phyloP scores from a whole-genome alignment of 768 basidiomycete genomes.

The Panus rudis region DNA sequence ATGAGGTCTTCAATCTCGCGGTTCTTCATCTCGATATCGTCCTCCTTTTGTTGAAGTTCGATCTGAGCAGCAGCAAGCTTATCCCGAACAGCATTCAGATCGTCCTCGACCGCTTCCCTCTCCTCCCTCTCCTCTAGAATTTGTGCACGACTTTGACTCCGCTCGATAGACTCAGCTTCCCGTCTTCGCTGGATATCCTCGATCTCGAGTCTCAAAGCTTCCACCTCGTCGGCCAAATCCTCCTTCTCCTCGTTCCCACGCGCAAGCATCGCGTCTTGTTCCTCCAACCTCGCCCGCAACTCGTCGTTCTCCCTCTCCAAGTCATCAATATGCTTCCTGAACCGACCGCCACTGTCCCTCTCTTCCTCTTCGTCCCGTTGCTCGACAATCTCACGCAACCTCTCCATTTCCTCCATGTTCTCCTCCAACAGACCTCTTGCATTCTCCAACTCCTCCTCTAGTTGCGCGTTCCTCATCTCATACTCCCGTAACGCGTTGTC shows the following conservation, averaged over 20 bases:
- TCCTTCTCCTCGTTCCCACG: slow-evolving; percentile 67
- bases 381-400: slow-evolving; percentile 64
- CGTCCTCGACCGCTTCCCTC: slow-evolving; percentile 73
- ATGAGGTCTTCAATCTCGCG: slow-evolving; percentile 76
- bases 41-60: slow-evolving; percentile 80
- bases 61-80: slow-evolving; percentile 75
- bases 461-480: slow-evolving; percentile 56
- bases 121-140: slow-evolving; percentile 67
- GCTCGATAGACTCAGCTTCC: slow-evolving; percentile 57
- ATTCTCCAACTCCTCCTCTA: slow-evolving; percentile 70
- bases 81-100: slow-evolving; percentile 66
- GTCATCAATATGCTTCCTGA: slow-evolving; percentile 46
- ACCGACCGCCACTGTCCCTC: slow-evolving; percentile 34
- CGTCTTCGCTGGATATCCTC: slow-evolving; percentile 58
- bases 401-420: slow-evolving; percentile 77
- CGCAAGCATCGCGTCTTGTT: slow-evolving; percentile 47
- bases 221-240: slow-evolving; percentile 59
- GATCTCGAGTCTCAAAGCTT: slow-evolving; percentile 54
- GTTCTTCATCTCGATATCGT: slow-evolving; percentile 75
- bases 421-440: slow-evolving; percentile 67
- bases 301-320: slow-evolving; percentile 61
- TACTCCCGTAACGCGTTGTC: slow-evolving; percentile 48
- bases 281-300: slow-evolving; percentile 49
- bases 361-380: slow-evolving; percentile 35
- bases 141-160: slow-evolving; percentile 68